Evolutionary conservation across 192 early-diverging fungal genomes (phyloP).

Genomic region (Entomortierella lignicola): DNA sequence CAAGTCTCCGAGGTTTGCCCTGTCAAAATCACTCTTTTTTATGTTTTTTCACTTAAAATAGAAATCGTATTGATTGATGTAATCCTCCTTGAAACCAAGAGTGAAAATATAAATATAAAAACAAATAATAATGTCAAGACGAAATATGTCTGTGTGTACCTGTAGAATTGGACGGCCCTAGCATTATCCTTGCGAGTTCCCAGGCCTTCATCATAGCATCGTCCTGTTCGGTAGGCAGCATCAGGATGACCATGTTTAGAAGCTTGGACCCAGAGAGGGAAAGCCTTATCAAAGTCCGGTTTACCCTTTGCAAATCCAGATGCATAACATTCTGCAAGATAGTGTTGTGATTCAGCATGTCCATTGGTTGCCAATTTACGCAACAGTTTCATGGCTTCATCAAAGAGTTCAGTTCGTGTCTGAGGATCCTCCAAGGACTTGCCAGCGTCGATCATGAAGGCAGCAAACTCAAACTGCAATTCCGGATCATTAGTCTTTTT

Average conservation of each 20-base stretch:
- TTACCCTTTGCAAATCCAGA: conserved; percentile 73
- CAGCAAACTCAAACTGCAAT: conserved; percentile 76
- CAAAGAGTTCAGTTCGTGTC: conserved; percentile 63
- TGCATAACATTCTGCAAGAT: conserved; percentile 77
- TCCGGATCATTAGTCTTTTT: conserved; percentile 72
- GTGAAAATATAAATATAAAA: background rate
- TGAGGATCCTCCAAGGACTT: conserved; percentile 63
- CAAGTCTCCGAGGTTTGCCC: too few relatives aligned
- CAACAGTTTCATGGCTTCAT: conserved; percentile 74
- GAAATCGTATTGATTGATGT: background rate
- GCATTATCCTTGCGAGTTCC: conserved; percentile 72
- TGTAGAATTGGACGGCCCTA: conserved; percentile 76
- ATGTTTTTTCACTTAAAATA: background rate
- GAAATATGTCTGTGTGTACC: too few relatives aligned
- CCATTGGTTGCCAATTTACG: conserved; percentile 67
- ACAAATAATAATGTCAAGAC: background rate
- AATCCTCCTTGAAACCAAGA: background rate
- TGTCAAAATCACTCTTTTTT: too few relatives aligned
- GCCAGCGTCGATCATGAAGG: conserved; percentile 71
- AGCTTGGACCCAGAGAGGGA: conserved; percentile 74
- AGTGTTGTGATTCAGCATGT: conserved; percentile 75
- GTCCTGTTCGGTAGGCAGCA: conserved; percentile 72
- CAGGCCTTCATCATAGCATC: conserved; percentile 75
- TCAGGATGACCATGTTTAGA: conserved; percentile 77
- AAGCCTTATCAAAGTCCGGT: conserved; percentile 78